Percentiles rank a stretch among this genome's conserved stretches.
These are phyloP conservation scores for Cytospora piceae DNA, from an alignment of 2,329 filamentous ascomycete genomes.

Conservation along the genomic window DNA sequence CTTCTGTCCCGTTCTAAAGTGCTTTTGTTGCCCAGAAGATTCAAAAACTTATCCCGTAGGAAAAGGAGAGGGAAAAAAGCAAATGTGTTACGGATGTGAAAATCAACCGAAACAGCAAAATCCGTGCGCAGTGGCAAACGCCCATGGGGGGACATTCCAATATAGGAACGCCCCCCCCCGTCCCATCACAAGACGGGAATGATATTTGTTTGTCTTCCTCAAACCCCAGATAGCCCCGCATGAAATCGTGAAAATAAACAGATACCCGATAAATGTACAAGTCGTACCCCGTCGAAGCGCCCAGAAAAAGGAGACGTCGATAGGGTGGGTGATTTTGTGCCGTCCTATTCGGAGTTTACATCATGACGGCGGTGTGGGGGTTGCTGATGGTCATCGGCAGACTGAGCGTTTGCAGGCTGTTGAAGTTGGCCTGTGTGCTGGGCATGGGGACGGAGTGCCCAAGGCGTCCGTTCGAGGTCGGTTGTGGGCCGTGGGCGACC, in stretches of 20 bases:
- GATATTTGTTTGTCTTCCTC: slow-evolving; percentile 10
- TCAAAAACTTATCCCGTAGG: slow-evolving; percentile 11
- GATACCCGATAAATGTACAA: slow-evolving; percentile 29
- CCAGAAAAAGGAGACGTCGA: not conserved
- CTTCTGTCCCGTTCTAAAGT: slow-evolving; percentile 27
- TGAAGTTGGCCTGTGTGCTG: slow-evolving; percentile 48
- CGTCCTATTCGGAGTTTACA: slow-evolving; percentile 35
- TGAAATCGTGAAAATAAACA: slow-evolving; percentile 30
- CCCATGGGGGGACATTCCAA: slow-evolving; percentile 16
- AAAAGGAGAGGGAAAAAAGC: slow-evolving; percentile 23
- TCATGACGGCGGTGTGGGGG: slow-evolving; percentile 44
- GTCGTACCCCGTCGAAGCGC: slow-evolving; percentile 12
- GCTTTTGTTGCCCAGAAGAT: slow-evolving; percentile 25
- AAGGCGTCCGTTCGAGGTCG: slow-evolving; percentile 38
- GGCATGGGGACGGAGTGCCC: slow-evolving; percentile 38
- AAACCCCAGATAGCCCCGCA: slow-evolving; percentile 12
- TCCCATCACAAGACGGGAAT: slow-evolving; percentile 22
- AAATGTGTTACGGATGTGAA: slow-evolving; percentile 27
- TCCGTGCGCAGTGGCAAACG: slow-evolving; percentile 15
- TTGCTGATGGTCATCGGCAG: slow-evolving; percentile 68
- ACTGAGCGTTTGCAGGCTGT: slow-evolving; percentile 63
- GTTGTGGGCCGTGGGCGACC: slow-evolving; percentile 40
- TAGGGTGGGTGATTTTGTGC: slow-evolving; percentile 1
- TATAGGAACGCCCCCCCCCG: slow-evolving; percentile 20
- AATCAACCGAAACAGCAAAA: slow-evolving; percentile 20